Conservation (phyloP, 2,329 filamentous ascomycete genomes). For the Keithomyces neogunnii region DNA sequence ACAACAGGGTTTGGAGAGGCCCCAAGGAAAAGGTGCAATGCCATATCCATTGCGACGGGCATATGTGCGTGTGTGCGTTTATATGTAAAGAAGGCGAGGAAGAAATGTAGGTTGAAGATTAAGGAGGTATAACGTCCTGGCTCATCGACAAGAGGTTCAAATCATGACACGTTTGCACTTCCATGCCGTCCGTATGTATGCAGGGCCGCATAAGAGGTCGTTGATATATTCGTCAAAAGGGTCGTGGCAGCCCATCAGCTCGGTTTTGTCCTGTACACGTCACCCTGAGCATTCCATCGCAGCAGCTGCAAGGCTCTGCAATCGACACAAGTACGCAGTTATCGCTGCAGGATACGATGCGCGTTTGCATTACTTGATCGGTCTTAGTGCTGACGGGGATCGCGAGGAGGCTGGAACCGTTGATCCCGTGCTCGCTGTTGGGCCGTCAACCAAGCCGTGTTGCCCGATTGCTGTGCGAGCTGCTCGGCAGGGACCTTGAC, state of each 20-base stretch:
- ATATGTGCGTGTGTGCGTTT: background rate
- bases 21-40: background rate
- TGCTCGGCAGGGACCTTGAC: constrained; percentile 54
- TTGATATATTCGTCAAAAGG: constrained; percentile 4
- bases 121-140: background rate
- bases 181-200: background rate
- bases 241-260: background rate
- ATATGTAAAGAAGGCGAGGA: background rate
- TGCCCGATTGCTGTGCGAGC: constrained; percentile 42
- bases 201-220: background rate
- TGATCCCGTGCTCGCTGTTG: constrained; percentile 33
- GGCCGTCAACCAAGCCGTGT: constrained; percentile 42
- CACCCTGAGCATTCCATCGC: background rate
- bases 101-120: background rate
- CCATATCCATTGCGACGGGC: background rate
- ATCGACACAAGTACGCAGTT: background rate
- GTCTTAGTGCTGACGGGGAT: constrained; percentile 27
- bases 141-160: background rate
- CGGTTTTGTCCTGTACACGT: background rate
- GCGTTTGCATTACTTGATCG: background rate
- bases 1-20: background rate
- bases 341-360: background rate
- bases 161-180: background rate
- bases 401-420: constrained; percentile 34
- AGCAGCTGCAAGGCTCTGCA: background rate